Percentiles rank a stretch among this genome's conserved stretches.
phyloP scores from a whole-genome alignment of 2,329 filamentous ascomycete genomes.

The Fusarium sp. region DNA sequence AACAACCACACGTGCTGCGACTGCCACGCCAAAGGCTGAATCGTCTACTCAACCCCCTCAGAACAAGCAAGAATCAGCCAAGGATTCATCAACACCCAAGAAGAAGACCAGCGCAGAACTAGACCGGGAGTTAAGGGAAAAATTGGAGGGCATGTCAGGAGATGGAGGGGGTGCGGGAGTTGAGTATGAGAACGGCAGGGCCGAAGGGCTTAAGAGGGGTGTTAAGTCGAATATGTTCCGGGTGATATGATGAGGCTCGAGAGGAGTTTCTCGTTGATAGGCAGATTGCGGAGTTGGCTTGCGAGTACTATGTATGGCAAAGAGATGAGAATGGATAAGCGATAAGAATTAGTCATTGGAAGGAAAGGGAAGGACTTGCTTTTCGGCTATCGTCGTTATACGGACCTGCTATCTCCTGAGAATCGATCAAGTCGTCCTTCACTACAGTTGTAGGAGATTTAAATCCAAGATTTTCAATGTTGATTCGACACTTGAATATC shows the following conservation, averaged over 20 bases:
- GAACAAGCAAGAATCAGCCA: neutral
- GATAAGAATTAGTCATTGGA: too few species aligned
- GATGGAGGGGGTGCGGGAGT: conserved; percentile 79
- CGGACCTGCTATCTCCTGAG: too few species aligned
- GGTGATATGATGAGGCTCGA: conserved; percentile 61
- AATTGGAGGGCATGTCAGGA: conserved; percentile 75
- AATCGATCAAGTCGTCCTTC: too few species aligned
- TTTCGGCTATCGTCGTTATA: too few species aligned
- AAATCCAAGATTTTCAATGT: too few species aligned
- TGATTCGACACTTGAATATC: too few species aligned
- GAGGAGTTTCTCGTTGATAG: too few species aligned
- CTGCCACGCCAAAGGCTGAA: rapidly evolving
- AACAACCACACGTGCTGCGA: rapidly evolving
- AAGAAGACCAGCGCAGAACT: conserved; percentile 71
- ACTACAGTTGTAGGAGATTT: too few species aligned
- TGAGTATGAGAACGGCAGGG: conserved; percentile 81
- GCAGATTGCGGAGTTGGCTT: neutral
- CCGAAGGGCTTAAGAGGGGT: conserved; percentile 78
- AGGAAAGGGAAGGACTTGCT: too few species aligned
- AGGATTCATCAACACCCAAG: neutral
- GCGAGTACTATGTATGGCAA: neutral
- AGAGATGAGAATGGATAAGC: too few species aligned
- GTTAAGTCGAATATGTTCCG: conserved; percentile 85
- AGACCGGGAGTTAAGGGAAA: conserved; percentile 75
- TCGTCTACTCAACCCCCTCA: neutral